Percentiles rank a stretch among this genome's conserved stretches.
These are phyloP conservation scores for Orychophragmus violaceus DNA, from an alignment of 345 rosid genomes.

Conservation along the genomic window DNA sequence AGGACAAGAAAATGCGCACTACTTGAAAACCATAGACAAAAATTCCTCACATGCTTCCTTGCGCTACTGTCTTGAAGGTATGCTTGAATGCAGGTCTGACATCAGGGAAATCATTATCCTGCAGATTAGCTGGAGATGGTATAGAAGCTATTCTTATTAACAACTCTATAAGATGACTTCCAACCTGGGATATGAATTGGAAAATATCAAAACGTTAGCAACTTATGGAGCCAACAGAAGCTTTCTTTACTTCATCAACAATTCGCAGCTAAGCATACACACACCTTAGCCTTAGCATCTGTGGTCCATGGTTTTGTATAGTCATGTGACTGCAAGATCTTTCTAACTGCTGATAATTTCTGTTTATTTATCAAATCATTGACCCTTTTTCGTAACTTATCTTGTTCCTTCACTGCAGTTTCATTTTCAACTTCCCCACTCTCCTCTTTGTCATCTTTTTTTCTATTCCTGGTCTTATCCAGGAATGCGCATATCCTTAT, in stretches of 20 bases:
- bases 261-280: slow-evolving; percentile 21
- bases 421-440: slow-evolving; percentile 37
- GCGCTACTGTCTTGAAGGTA: slow-evolving; percentile 42
- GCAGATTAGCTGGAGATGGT: slow-evolving; percentile 67
- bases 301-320: slow-evolving; percentile 64
- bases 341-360: slow-evolving; percentile 73
- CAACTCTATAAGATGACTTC: slow-evolving; percentile 84
- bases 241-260: neutral
- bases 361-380: slow-evolving; percentile 68
- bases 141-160: slow-evolving; percentile 72
- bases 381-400: slow-evolving; percentile 67
- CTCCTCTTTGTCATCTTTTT: slow-evolving; percentile 33
- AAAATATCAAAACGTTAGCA: slow-evolving; percentile 13
- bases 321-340: slow-evolving; percentile 66
- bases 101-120: slow-evolving; percentile 65
- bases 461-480: slow-evolving; percentile 73
- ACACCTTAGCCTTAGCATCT: slow-evolving; percentile 83
- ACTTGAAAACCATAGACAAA: slow-evolving; percentile 14
- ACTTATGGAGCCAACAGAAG: neutral
- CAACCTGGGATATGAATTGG: slow-evolving; percentile 54
- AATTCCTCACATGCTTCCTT: slow-evolving; percentile 48
- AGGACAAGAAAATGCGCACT: slow-evolving; percentile 6
- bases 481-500: slow-evolving; percentile 65
- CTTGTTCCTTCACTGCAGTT: slow-evolving; percentile 43
- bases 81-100: slow-evolving; percentile 91